Conservation (phyloP, 2,329 filamentous ascomycete genomes). For the Colletotrichum sp. region DNA sequence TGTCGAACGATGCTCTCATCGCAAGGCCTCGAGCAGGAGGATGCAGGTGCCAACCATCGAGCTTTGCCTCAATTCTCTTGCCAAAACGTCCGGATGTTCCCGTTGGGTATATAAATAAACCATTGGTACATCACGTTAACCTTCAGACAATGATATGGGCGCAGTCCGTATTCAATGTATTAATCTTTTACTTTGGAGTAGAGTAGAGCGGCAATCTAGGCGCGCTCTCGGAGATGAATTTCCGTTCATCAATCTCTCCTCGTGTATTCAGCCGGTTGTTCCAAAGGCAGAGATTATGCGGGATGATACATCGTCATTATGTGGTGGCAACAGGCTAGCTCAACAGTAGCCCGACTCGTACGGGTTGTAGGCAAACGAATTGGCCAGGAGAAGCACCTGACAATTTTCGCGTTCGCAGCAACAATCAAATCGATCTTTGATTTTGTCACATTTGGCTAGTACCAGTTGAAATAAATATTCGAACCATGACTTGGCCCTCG, state of each 20-base stretch:
- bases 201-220: neutral
- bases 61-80: too few relatives aligned
- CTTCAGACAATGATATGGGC: too few relatives aligned
- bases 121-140: too few relatives aligned
- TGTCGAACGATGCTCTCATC: too few relatives aligned
- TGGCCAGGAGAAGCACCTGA: neutral
- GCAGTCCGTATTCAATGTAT: too few relatives aligned
- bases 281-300: neutral
- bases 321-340: too few relatives aligned
- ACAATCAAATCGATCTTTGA: neutral
- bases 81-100: too few relatives aligned
- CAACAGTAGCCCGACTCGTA: too few relatives aligned
- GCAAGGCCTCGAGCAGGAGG: too few relatives aligned
- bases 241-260: neutral
- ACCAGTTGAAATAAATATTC: neutral
- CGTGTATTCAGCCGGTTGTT: neutral
- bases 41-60: too few relatives aligned
- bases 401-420: neutral
- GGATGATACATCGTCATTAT: accelerated
- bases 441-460: neutral
- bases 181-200: too few relatives aligned
- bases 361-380: neutral
- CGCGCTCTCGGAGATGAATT: accelerated
- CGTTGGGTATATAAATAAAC: too few relatives aligned
- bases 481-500: accelerated